Percentiles rank a stretch among this genome's conserved stretches.
Evolutionary conservation across 2,329 filamentous ascomycete genomes (phyloP).

Genomic region (Alternaria triticimaculans): DNA sequence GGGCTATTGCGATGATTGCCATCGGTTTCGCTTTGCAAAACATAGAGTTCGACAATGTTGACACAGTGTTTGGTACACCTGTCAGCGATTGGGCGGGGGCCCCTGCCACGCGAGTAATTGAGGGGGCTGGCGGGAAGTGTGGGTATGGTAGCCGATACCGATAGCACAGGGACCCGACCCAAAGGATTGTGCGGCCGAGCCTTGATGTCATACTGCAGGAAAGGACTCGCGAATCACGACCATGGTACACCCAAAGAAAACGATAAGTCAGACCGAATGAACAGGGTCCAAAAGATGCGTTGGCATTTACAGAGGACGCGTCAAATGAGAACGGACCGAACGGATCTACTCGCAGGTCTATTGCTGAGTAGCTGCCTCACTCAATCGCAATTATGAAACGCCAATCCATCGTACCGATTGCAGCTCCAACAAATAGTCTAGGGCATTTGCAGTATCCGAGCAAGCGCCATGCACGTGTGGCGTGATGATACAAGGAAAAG

Average conservation of each 20-base stretch:
- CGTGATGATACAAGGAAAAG: slow-evolving; percentile 8
- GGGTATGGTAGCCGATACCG: slow-evolving; percentile 22
- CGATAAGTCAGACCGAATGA: slow-evolving; percentile 8
- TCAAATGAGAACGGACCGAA: slow-evolving; percentile 19
- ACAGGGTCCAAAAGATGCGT: slow-evolving; percentile 19
- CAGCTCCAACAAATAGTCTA: slow-evolving; percentile 1
- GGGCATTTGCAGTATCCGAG: not conserved
- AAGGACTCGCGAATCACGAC: slow-evolving; percentile 24
- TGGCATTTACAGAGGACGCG: slow-evolving; percentile 16
- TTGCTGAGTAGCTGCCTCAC: slow-evolving; percentile 12
- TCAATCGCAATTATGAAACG: slow-evolving; percentile 22
- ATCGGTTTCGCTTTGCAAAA: not conserved
- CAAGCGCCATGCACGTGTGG: slow-evolving; percentile 14
- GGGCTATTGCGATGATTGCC: not conserved
- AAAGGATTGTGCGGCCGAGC: slow-evolving; percentile 8
- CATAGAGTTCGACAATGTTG: not conserved
- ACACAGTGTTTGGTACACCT: not conserved
- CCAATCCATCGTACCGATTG: slow-evolving; percentile 7
- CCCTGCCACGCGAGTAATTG: slow-evolving; percentile 24
- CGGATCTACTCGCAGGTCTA: not conserved
- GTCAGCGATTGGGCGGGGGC: slow-evolving; percentile 14
- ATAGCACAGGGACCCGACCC: slow-evolving; percentile 11
- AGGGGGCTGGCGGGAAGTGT: slow-evolving; percentile 27
- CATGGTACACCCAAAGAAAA: slow-evolving; percentile 10
- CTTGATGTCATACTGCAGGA: slow-evolving; percentile 32